Evolutionary conservation across 2,329 filamentous ascomycete species (phyloP).

Genomic region (Ophioceras dolichostomum): DNA sequence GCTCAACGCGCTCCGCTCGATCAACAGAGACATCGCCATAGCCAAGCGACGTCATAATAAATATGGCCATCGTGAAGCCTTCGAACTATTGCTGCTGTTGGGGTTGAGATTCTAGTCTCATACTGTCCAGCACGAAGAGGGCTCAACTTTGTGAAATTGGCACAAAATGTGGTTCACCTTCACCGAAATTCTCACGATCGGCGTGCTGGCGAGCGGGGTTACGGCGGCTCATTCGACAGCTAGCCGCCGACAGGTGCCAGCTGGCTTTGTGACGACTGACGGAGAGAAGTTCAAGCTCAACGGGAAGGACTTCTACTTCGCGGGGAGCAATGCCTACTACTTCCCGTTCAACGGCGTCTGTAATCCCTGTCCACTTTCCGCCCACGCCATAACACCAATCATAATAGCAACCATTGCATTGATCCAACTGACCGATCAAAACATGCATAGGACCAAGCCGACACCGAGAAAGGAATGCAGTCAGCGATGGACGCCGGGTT

Average conservation of each 20-base stretch:
- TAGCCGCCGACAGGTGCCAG: constrained; percentile 7
- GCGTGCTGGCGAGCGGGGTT: constrained; percentile 2
- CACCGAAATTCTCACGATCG: background rate
- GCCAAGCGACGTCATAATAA: too few relatives aligned
- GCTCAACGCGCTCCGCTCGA: constrained; percentile 3
- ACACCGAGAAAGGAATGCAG: constrained; percentile 42
- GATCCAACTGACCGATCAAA: too few relatives aligned
- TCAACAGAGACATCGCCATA: background rate
- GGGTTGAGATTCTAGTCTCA: background rate
- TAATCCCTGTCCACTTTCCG: background rate
- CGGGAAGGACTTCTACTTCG: constrained; percentile 42
- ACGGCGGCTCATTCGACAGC: background rate
- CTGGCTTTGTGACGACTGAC: constrained; percentile 35
- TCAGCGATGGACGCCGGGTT: constrained; percentile 42
- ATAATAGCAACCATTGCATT: too few relatives aligned
- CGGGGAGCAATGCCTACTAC: constrained; percentile 44
- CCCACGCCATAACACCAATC: background rate
- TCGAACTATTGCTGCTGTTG: background rate
- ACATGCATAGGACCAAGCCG: constrained; percentile 26
- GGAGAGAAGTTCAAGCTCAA: constrained; percentile 39
- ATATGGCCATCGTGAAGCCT: background rate
- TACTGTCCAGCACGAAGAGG: background rate
- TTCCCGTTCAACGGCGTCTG: constrained; percentile 40
- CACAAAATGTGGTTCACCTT: constrained; percentile 2
- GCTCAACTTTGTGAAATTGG: too few relatives aligned